Base-by-base conservation (phyloP, 2,329 filamentous ascomycete genomes). In the Sporothrix pallida region DNA sequence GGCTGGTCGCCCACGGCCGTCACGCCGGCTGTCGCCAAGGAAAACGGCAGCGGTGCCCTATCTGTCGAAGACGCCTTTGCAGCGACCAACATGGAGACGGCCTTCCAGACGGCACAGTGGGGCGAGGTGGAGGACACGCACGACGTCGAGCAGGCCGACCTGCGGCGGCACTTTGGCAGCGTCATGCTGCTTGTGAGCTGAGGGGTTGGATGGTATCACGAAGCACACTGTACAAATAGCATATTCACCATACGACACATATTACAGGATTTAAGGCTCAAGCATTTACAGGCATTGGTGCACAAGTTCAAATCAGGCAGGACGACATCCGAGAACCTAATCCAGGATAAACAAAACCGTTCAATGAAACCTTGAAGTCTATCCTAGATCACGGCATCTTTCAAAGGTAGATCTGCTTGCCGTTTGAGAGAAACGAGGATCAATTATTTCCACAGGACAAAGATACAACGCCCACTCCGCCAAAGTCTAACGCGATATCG, bases 41-140 rank as follows among this genome's bases (percentile, higher is more conserved):
- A 78, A 3, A 80, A 78, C 0, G 78, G 6, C 78, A 78, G 76
- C 67, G 31, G 31, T 6, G 81, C 81, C 73, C 98, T 97, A 80
- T 92, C 93, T 0, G 90, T 97, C 13, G 92, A 97, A 78, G 90
- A 97, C 80, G 95, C 95, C 0, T 91, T 93, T 0, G 86, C 87
- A 78, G 91, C 92, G 15, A 90, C 92, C 6, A 97, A 89, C 78
- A 81, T 97, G 58, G 96, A 99, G 84, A 93, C 97, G 17, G 87
- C 89, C 76, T 98, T 94, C 91, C 96, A 99, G 87, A 97, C 91
- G 0, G 85, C 88, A 42, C 91, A 92, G 82, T 98, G 96, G 95
- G 96, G 96, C 9, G 95, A 97, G 85, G 96, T 99, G 0, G 96
- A 99, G 81, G 95, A 99, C 82, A 97, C 95, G 42, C 96, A 99